Evolutionary conservation across 495 filamentous ascomycete genomes (phyloP).

Genomic region (Daldinia loculata): DNA sequence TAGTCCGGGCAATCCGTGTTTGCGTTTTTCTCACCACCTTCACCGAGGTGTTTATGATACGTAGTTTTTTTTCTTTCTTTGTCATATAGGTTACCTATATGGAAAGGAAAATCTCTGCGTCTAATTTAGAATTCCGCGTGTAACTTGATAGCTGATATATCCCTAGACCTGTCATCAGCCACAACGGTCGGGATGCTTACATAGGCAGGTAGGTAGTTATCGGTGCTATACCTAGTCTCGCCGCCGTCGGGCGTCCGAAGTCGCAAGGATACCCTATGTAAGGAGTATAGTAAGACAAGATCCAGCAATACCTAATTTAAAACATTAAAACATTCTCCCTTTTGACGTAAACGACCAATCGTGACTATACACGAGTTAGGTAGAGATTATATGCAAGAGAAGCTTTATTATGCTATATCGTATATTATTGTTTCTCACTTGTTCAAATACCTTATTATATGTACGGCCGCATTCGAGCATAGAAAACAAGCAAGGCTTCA

Average conservation of each 20-base stretch:
- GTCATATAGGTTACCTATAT: too few species aligned
- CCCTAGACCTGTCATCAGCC: constrained; percentile 5
- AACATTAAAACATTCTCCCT: background rate
- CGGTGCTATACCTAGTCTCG: constrained; percentile 20
- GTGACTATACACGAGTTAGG: background rate
- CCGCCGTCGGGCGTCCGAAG: constrained; percentile 19
- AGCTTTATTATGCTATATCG: background rate
- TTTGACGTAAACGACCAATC: background rate
- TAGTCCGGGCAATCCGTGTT: background rate
- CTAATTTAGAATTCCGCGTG: background rate
- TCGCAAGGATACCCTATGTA: background rate
- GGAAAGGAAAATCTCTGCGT: too few species aligned
- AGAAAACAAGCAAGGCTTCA: background rate
- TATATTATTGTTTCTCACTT: background rate
- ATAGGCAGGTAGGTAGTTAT: too few species aligned
- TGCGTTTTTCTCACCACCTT: background rate
- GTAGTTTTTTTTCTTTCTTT: background rate
- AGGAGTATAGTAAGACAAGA: constrained; percentile 10
- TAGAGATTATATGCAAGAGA: background rate
- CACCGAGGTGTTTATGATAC: background rate
- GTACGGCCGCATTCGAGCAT: background rate
- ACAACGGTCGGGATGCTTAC: constrained; percentile 4
- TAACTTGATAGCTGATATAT: background rate
- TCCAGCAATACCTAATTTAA: background rate
- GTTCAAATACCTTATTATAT: background rate